A percentile compares a stretch with the other conserved stretches of the same genome.
phyloP scores from a whole-genome alignment of 768 basidiomycete genomes.

The Kwoniella europaea region DNA sequence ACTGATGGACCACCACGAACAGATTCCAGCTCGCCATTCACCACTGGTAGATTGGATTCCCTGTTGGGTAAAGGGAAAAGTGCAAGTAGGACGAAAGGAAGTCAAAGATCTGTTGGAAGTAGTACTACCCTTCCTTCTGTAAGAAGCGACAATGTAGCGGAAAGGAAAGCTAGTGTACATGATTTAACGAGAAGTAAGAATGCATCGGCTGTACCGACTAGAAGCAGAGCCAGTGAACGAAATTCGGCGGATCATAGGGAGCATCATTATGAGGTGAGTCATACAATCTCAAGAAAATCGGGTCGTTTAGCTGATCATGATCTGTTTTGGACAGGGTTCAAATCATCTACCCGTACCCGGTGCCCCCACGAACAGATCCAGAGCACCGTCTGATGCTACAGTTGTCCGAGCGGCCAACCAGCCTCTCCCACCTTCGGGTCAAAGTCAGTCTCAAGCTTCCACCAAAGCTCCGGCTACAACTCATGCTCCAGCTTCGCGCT shows the following conservation, averaged over 20 bases:
- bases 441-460: neutral
- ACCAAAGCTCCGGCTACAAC: neutral
- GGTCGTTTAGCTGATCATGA: neutral
- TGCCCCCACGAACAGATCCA: neutral
- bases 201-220: neutral
- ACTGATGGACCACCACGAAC: constrained; percentile 2
- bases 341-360: constrained; percentile 11
- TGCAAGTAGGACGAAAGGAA: neutral
- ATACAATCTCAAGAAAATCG: neutral
- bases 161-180: neutral
- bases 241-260: neutral
- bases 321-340: neutral
- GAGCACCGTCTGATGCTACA: constrained; percentile 7
- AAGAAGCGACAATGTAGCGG: constrained; percentile 3
- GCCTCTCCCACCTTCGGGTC: constrained; percentile 8
- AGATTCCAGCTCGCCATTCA: constrained; percentile 11
- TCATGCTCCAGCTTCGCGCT: neutral
- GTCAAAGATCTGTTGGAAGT: constrained; percentile 9
- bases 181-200: constrained; percentile 9
- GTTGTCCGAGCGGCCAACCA: constrained; percentile 16
- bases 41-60: constrained; percentile 17
- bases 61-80: constrained; percentile 14
- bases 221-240: neutral
- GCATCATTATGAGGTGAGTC: constrained; percentile 14
- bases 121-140: constrained; percentile 2